phyloP scores from a whole-genome alignment of 2,329 filamentous ascomycete species.

The Paracorniculantispora psalliotae region DNA sequence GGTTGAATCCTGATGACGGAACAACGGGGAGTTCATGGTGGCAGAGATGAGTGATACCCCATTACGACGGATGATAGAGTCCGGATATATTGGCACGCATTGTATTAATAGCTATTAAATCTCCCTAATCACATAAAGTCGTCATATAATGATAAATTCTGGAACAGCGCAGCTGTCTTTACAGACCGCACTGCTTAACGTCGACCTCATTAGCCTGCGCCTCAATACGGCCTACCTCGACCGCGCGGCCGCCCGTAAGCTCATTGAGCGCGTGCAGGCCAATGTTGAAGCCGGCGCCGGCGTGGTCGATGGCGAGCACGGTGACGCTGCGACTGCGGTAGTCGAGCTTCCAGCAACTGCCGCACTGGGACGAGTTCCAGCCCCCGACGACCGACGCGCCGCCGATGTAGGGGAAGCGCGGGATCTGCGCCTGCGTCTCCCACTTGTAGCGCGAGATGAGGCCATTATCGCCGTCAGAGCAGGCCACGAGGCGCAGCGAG shows the following conservation, averaged over 20 bases:
- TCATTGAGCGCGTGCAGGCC: constrained; percentile 51
- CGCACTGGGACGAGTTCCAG: constrained; percentile 55
- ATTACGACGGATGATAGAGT: background rate
- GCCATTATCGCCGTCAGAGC: constrained; percentile 64
- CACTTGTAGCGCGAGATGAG: constrained; percentile 59
- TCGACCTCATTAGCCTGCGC: constrained; percentile 42
- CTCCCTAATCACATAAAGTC: background rate
- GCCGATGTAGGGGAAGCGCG: constrained; percentile 51
- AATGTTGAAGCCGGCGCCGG: constrained; percentile 49
- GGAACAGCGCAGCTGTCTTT: constrained; percentile 4
- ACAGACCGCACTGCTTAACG: constrained; percentile 39
- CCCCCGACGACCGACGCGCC: constrained; percentile 46
- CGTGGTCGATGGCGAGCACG: constrained; percentile 52
- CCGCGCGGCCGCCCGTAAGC: constrained; percentile 48
- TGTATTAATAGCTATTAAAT: background rate
- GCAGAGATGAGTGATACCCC: background rate
- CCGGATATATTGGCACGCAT: background rate
- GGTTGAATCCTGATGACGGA: background rate
- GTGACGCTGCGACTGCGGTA: constrained; percentile 49
- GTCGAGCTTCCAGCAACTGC: constrained; percentile 52
- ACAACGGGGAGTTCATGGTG: background rate
- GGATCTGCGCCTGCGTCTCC: constrained; percentile 47
- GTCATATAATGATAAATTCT: background rate
- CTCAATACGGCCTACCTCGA: constrained; percentile 46
- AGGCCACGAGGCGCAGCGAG: constrained; percentile 54